Conservation (phyloP, 2,329 filamentous ascomycete genomes). For the Gyromitra esculenta region DNA sequence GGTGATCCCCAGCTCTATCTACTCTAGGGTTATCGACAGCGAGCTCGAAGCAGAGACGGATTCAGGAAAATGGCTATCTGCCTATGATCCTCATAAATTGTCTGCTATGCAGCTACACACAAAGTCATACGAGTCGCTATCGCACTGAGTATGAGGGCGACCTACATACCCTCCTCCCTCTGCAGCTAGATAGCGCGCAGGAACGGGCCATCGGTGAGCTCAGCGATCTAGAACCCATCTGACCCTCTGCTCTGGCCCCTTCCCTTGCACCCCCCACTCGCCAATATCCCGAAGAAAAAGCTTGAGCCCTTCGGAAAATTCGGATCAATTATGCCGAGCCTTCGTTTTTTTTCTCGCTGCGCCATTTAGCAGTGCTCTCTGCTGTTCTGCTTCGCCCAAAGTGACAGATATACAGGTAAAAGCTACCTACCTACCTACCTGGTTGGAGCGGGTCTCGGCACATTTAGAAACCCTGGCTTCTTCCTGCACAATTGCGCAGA, state of each 20-base stretch:
- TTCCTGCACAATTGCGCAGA: conserved; percentile 1
- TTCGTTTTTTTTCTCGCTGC: conserved; percentile 9
- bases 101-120: conserved; percentile 25
- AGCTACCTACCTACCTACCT: not conserved
- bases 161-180: not conserved
- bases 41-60: not conserved
- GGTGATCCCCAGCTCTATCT: not conserved
- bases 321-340: conserved; percentile 36
- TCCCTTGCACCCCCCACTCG: not conserved
- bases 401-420: not conserved
- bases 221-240: conserved; percentile 14
- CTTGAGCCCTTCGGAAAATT: conserved; percentile 7
- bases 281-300: not conserved
- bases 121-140: conserved; percentile 13
- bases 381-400: not conserved
- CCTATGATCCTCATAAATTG: conserved; percentile 1
- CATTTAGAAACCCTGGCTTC: not conserved
- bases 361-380: conserved; percentile 14
- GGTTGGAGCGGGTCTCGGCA: conserved; percentile 17
- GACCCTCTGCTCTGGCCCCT: not conserved
- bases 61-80: not conserved
- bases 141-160: not conserved
- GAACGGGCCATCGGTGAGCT: conserved; percentile 24
- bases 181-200: not conserved
- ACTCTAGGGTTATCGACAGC: conserved; percentile 5